Evolutionary conservation across 352 stramenopile genomes (phyloP), one percentile per base, ranked within the genome.

Genomic region (Hyaloperonospora brassicae): DNA sequence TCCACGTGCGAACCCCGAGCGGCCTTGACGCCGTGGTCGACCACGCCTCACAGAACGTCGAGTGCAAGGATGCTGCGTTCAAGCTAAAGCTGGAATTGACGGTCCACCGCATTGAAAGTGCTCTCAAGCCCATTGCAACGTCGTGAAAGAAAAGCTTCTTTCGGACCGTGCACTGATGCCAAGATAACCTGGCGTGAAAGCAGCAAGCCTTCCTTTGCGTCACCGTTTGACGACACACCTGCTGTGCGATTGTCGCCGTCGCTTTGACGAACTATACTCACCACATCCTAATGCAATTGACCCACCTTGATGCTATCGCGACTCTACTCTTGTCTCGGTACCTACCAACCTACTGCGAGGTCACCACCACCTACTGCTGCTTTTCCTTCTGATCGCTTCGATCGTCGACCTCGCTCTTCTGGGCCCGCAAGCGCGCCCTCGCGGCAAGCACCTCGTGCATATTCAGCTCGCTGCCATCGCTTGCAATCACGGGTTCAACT

Each of bases 1-100:
- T 94, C 59, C 77, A 91, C 49, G 86, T 94, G 13, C 68, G 74
- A 44, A 94, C 80, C 46, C 82, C 84, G 0, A 91, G 76, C 38
- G 82, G 84, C 14, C 54, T 87, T 6, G 61, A 70, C 30, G 84
- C 84, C 8, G 62, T 78, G 0, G 70, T 92, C 2, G 78, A 90
- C 43, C 77, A 91, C 52, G 61, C 71, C 5, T 76, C 65, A 22
- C 70, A 81, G 13, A 61, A 66, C 21, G 73, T 93, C 43, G 78
- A 90, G 53, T 93, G 82, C 60, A 64, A 74, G 22, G 79, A 92
- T 41, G 68, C 70, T 22, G 59, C 65, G 17, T 86, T 95, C 46
- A 83, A 77, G 34, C 61, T 72, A 25, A 93, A 92, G 61, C 61
- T 95, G 5, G 67, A 79, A 27, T 69, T 79, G 21, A 81, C 76